A percentile compares a stretch with the other conserved stretches of the same genome.
phyloP scores from a whole-genome alignment of 225 moss, liverwort and hornwort species.

The Rhytidiadelphus loreus region DNA sequence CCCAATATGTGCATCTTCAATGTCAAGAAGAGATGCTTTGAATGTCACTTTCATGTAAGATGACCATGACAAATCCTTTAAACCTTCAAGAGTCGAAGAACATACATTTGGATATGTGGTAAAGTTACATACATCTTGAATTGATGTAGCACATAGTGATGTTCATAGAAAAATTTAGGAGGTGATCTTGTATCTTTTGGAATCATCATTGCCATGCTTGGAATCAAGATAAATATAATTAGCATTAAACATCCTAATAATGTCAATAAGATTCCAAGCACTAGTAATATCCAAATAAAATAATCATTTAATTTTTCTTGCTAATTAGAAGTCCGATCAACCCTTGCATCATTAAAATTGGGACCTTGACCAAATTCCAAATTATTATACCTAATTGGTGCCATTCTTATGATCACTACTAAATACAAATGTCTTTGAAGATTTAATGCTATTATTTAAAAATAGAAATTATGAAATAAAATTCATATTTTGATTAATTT shows the following conservation, averaged over 20 bases:
- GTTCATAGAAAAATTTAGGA: neutral
- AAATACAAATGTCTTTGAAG: neutral
- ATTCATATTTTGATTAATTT: neutral
- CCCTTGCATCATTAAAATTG: neutral
- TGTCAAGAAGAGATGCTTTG: neutral
- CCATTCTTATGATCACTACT: neutral
- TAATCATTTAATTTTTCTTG: neutral
- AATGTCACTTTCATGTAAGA: neutral
- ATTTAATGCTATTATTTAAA: neutral
- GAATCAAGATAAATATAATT: neutral
- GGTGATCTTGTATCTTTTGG: neutral
- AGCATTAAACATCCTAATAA: neutral
- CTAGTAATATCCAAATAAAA: no score
- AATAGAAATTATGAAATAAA: no score
- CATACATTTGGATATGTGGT: neutral
- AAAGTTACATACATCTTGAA: neutral
- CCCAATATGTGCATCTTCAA: neutral
- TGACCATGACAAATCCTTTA: neutral
- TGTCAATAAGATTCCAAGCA: neutral
- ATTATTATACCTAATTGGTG: no score
- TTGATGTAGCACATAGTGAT: neutral
- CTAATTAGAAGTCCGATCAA: neutral
- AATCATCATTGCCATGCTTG: accelerated
- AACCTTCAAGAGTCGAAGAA: neutral
- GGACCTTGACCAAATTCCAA: neutral